Conservation (phyloP, 2,329 filamentous ascomycete genomes). For the Fonsecaea pugnacius region DNA sequence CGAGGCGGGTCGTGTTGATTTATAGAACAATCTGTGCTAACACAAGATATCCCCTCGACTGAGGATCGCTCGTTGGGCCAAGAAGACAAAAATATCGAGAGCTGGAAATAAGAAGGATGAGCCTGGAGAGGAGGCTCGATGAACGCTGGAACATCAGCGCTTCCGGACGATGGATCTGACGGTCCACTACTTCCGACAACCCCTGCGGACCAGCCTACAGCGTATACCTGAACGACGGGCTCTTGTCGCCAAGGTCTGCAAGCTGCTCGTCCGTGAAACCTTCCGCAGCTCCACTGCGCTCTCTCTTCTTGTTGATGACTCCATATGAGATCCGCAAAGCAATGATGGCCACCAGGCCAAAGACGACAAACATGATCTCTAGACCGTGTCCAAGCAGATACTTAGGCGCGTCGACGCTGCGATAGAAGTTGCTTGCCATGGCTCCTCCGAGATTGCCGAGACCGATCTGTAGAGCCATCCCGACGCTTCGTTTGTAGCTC, state of each 20-base stretch:
- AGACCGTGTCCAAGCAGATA: slow-evolving; percentile 58
- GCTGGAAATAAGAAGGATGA: neutral
- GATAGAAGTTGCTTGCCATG: slow-evolving; percentile 75
- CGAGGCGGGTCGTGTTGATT: no score
- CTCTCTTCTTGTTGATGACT: slow-evolving; percentile 63
- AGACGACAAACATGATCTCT: slow-evolving; percentile 56
- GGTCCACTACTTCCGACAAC: neutral
- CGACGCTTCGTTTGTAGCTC: slow-evolving; percentile 60
- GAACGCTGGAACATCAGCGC: no score
- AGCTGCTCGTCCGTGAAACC: slow-evolving; percentile 58
- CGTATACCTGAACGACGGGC: slow-evolving; percentile 67
- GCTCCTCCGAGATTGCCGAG: slow-evolving; percentile 49
- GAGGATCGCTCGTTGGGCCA: neutral
- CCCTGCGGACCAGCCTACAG: slow-evolving; percentile 42
- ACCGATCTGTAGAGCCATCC: slow-evolving; percentile 68
- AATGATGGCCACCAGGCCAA: slow-evolving; percentile 52
- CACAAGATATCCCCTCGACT: no score
- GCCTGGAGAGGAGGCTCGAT: no score
- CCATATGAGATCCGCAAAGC: slow-evolving; percentile 58
- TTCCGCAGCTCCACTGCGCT: slow-evolving; percentile 48
- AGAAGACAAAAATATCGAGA: no score
- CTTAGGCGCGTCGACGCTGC: slow-evolving; percentile 53
- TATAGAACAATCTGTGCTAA: no score
- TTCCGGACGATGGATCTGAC: neutral
- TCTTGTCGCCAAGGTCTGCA: slow-evolving; percentile 64